These are phyloP conservation scores for Leishmania martiniquensis DNA, from an alignment of 208 protist genomes.

Conservation along the genomic window DNA sequence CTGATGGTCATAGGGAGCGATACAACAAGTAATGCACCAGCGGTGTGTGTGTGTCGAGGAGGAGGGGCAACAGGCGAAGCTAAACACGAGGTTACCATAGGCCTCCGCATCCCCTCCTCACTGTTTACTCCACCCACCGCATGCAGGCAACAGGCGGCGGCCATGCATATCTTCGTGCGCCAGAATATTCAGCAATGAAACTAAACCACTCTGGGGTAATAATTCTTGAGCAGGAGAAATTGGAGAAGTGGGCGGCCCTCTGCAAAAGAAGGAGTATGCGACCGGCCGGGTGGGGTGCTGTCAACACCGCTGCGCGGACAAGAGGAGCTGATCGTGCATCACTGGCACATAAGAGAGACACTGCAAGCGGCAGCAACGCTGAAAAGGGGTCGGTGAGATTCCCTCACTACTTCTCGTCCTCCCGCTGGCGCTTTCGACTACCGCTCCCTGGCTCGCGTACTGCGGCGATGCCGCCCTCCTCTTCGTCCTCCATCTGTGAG, in stretches of 20 bases:
- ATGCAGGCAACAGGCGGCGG: not conserved
- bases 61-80: not conserved
- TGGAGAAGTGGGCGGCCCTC: too few species aligned
- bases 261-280: not conserved
- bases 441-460: slow-evolving; percentile 53
- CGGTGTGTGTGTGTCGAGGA: not conserved
- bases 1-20: not conserved
- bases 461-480: slow-evolving; percentile 41
- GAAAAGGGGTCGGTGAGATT: not conserved
- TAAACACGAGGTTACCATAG: not conserved
- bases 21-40: not conserved
- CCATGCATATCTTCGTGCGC: not conserved
- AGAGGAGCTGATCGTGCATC: not conserved
- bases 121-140: not conserved
- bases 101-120: not conserved
- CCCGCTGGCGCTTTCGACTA: slow-evolving; percentile 35
- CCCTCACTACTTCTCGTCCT: not conserved
- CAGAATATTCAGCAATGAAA: not conserved
- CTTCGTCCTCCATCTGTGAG: slow-evolving; percentile 8
- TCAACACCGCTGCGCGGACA: not conserved
- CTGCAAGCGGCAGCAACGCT: not conserved
- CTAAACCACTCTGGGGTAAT: too few species aligned
- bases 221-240: too few species aligned
- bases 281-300: not conserved
- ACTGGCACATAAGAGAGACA: not conserved